Evolutionary conservation across 805 yeast genomes (phyloP).

Genomic region (Maudiozyma barnettii): DNA sequence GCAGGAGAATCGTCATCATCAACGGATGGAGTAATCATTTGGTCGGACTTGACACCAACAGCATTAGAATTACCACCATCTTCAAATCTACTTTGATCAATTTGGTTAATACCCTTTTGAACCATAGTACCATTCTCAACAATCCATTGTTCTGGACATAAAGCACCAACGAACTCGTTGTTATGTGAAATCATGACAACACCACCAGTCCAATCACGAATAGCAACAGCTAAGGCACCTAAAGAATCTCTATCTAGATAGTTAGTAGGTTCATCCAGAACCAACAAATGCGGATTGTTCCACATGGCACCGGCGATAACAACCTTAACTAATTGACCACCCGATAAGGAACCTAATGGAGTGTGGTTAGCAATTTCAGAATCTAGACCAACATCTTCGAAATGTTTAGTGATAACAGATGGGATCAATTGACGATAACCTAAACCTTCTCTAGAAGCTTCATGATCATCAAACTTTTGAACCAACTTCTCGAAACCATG

Average conservation of each 20-base stretch:
- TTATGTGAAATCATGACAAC: slow-evolving; percentile 98
- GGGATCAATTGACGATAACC: slow-evolving; percentile 95
- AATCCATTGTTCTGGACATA: slow-evolving; percentile 98
- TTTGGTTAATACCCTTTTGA: slow-evolving; percentile 67
- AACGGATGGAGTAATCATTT: slow-evolving; percentile 36
- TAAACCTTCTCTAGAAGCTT: slow-evolving; percentile 97
- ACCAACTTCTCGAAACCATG: slow-evolving; percentile 85
- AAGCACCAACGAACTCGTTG: slow-evolving; percentile 91
- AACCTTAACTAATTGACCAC: slow-evolving; percentile 96
- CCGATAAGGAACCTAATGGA: slow-evolving; percentile 91
- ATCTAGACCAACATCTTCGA: slow-evolving; percentile 94
- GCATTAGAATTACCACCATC: slow-evolving; percentile 54
- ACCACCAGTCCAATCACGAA: slow-evolving; percentile 97
- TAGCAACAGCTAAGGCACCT: slow-evolving; percentile 95
- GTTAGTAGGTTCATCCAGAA: slow-evolving; percentile 96
- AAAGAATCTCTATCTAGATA: slow-evolving; percentile 95
- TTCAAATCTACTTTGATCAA: slow-evolving; percentile 74
- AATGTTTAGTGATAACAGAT: slow-evolving; percentile 87
- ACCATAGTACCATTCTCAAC: slow-evolving; percentile 88
- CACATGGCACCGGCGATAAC: slow-evolving; percentile 99
- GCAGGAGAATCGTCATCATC: slow-evolving; percentile 87
- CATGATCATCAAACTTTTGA: slow-evolving; percentile 96
- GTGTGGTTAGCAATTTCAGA: slow-evolving; percentile 98
- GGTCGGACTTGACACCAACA: slow-evolving; percentile 39
- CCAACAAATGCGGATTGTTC: slow-evolving; percentile 96